Evolutionary conservation across 768 basidiomycete genomes (phyloP).

Genomic region (Lentinus tigrinus): DNA sequence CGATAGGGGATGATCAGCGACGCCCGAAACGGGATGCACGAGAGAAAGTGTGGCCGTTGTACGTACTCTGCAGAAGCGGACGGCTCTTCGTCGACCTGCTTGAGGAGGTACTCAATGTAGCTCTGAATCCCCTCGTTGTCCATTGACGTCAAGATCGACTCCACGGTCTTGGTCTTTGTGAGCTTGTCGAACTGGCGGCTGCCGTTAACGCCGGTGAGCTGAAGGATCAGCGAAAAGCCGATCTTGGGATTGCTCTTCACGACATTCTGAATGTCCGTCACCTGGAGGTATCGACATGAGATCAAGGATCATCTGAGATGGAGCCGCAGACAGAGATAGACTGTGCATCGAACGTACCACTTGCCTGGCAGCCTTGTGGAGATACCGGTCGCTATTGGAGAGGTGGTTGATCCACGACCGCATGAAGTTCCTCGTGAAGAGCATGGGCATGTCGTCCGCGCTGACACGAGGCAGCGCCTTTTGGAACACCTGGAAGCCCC

Average conservation of each 20-base stretch:
- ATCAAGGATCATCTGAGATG: neutral
- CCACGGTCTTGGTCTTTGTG: conserved; percentile 91
- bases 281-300: conserved; percentile 41
- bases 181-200: conserved; percentile 87
- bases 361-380: conserved; percentile 86
- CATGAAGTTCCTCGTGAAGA: conserved; percentile 96
- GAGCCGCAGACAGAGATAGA: neutral
- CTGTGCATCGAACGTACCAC: conserved; percentile 50
- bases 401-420: conserved; percentile 96
- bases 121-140: conserved; percentile 69
- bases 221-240: conserved; percentile 82
- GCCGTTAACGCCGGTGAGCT: conserved; percentile 81
- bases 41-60: conserved; percentile 3
- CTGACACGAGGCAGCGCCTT: conserved; percentile 70
- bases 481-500: conserved; percentile 93
- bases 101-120: conserved; percentile 73
- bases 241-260: conserved; percentile 74
- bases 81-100: conserved; percentile 51
- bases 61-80: conserved; percentile 14
- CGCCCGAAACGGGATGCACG: conserved; percentile 3
- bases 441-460: conserved; percentile 68
- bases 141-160: conserved; percentile 76
- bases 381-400: conserved; percentile 79
- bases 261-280: conserved; percentile 69
- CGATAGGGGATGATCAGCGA: conserved; percentile 12